Evolutionary conservation across 2,329 filamentous ascomycete species (phyloP), one percentile per base, ranked within the genome.

Genomic region (Septoria petroselini): DNA sequence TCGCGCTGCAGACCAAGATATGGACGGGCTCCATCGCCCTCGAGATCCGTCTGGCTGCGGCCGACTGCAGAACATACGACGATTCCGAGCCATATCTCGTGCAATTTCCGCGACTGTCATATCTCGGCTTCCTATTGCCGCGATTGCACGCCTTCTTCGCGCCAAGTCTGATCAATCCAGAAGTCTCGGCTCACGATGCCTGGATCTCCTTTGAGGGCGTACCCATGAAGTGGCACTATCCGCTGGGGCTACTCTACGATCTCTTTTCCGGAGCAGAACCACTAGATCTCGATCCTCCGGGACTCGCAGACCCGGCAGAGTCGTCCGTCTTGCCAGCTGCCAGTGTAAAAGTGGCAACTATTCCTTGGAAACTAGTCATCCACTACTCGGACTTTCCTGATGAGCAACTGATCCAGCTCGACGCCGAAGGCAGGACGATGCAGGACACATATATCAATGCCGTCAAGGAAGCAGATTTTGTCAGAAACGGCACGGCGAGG

Each of bases 401-500:
- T 7, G 76, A 82, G 40, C 78, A 81, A 9, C 76, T 84, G 15
- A 73, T 83, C 12, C 73, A 69, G 4, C 74, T 82, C 3, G 81
- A 84, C 60, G 66, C 68, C 0, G 73, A 76, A 18, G 76, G 75
- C 18, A 76, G 75, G 59, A 73, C 78, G 2, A 71, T 83, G 64
- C 79, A 82, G 53, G 84, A 86, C 64, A 75, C 81, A 0, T 87
- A 81, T 62, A 82, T 84, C 46, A 85, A 86, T 58, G 81, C 76
- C 44, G 83, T 86, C 54, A 87, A 87, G 65, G 84, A 86, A 64
- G 90, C 91, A 23, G 90, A 95, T 69, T 95, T 90, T 60, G 75
- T 95, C 42, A 82, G 91, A 43, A 91, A 93, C 60, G 89, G 90
- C 37, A 93, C 86, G 46, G 89, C 88, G 12, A 90, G 91, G 66